A percentile compares a stretch with the other conserved stretches of the same genome.
These are phyloP conservation scores for Penicillium manginii DNA, from an alignment of 495 filamentous ascomycete species.

Conservation along the genomic window DNA sequence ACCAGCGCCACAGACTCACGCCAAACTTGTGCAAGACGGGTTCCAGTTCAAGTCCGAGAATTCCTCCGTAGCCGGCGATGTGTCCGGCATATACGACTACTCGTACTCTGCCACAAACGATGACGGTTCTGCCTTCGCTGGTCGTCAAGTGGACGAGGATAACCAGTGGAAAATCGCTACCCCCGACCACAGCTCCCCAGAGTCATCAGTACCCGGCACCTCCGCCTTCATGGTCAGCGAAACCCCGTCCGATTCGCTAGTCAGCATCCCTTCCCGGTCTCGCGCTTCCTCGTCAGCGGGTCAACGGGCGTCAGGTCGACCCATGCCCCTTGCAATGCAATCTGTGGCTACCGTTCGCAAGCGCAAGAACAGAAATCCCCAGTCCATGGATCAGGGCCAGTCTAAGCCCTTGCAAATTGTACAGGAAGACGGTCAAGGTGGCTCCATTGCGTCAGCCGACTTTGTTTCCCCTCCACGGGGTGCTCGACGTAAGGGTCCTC, in stretches of 20 bases:
- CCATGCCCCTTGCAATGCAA: constrained; percentile 41
- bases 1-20: constrained; percentile 21
- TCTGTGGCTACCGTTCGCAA: constrained; percentile 42
- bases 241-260: constrained; percentile 35
- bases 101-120: constrained; percentile 44
- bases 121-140: constrained; percentile 36
- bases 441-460: constrained; percentile 52
- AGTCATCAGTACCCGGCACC: constrained; percentile 30
- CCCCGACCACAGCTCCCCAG: constrained; percentile 31
- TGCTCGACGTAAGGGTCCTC: constrained; percentile 51
- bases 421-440: constrained; percentile 52
- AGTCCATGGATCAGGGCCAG: constrained; percentile 33
- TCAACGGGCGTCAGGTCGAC: constrained; percentile 32
- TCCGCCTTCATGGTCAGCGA: constrained; percentile 49
- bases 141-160: constrained; percentile 37
- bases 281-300: constrained; percentile 31
- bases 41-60: constrained; percentile 47
- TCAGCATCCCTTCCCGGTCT: constrained; percentile 33
- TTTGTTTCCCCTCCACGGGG: constrained; percentile 51
- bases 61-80: constrained; percentile 45
- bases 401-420: constrained; percentile 50
- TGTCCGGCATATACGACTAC: constrained; percentile 40
- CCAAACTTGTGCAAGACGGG: constrained; percentile 29
- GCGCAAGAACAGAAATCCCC: constrained; percentile 45
- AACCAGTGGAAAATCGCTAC: constrained; percentile 36